Evolutionary conservation across 306 rosid genomes (phyloP).

Genomic region (Medicago lupulina): DNA sequence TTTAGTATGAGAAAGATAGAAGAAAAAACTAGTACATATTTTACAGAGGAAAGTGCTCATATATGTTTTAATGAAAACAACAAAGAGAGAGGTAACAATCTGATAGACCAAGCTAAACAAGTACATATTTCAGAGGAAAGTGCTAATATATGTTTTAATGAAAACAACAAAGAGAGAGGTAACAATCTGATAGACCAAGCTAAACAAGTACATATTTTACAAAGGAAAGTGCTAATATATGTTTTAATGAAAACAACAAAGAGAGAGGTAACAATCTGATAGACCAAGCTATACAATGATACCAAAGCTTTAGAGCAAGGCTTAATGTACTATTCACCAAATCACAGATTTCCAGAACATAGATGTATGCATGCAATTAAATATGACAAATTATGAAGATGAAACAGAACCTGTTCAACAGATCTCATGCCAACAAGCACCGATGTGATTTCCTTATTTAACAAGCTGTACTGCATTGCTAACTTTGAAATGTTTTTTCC

Average conservation of each 20-base stretch:
- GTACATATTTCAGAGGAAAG: constrained; percentile 31
- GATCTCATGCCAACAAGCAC: constrained; percentile 95
- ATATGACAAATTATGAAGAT: constrained; percentile 35
- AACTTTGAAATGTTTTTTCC: constrained; percentile 87
- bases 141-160: constrained; percentile 1
- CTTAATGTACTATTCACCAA: constrained; percentile 32
- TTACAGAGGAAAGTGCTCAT: constrained; percentile 22
- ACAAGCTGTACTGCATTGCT: constrained; percentile 94
- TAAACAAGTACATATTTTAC: constrained; percentile 19
- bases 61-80: constrained; percentile 2
- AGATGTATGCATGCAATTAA: constrained; percentile 25
- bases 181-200: constrained; percentile 21
- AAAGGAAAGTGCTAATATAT: constrained; percentile 4
- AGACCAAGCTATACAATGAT: constrained; percentile 14
- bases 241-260: constrained; percentile 7
- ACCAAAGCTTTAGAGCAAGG: constrained; percentile 29
- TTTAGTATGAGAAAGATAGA: constrained; percentile 8
- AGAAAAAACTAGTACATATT: neutral
- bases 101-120: constrained; percentile 15
- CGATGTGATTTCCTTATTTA: constrained; percentile 81
- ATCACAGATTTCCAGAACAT: constrained; percentile 10
- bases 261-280: constrained; percentile 18
- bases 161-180: constrained; percentile 11
- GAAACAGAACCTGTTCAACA: constrained; percentile 68
- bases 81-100: constrained; percentile 5